Conservation (phyloP, 2,329 filamentous ascomycete species). For the Ramularia collo-cygni region DNA sequence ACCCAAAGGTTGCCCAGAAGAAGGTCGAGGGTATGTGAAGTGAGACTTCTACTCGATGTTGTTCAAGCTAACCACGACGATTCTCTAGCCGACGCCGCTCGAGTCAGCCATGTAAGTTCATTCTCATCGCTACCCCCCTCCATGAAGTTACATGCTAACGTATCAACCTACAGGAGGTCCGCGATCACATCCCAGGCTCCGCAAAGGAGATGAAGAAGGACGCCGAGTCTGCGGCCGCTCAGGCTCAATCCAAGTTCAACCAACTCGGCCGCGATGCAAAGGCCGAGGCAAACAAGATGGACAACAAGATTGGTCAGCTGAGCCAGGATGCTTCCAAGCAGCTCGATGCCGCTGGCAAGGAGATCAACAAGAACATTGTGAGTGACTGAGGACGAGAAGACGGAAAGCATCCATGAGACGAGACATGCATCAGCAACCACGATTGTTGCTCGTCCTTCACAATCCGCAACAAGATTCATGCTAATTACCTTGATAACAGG, state of each 20-base stretch:
- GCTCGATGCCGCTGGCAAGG: constrained; percentile 55
- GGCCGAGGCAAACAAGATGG: constrained; percentile 32
- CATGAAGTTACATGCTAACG: too few species aligned
- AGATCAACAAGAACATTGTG: constrained; percentile 50
- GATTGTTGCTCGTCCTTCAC: too few species aligned
- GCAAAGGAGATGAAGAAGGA: constrained; percentile 59
- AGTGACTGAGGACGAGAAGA: too few species aligned
- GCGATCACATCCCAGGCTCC: constrained; percentile 57
- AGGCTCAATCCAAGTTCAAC: constrained; percentile 55
- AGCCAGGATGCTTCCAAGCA: constrained; percentile 44
- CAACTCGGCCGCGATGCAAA: constrained; percentile 59
- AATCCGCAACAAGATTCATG: too few species aligned
- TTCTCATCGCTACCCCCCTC: too few species aligned
- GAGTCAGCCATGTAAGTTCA: constrained; percentile 57
- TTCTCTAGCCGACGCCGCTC: constrained; percentile 64
- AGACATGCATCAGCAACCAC: too few species aligned
- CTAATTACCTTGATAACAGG: too few species aligned
- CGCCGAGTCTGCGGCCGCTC: constrained; percentile 25
- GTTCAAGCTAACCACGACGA: constrained; percentile 2
- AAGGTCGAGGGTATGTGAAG: constrained; percentile 66
- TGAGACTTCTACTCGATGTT: not conserved
- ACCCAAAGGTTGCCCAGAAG: constrained; percentile 75
- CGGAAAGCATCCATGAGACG: too few species aligned
- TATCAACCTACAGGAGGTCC: too few species aligned
- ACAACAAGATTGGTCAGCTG: constrained; percentile 22